Evolutionary conservation across 2,329 filamentous ascomycete genomes (phyloP).

Genomic region (Pseudogymnoascus sp.): DNA sequence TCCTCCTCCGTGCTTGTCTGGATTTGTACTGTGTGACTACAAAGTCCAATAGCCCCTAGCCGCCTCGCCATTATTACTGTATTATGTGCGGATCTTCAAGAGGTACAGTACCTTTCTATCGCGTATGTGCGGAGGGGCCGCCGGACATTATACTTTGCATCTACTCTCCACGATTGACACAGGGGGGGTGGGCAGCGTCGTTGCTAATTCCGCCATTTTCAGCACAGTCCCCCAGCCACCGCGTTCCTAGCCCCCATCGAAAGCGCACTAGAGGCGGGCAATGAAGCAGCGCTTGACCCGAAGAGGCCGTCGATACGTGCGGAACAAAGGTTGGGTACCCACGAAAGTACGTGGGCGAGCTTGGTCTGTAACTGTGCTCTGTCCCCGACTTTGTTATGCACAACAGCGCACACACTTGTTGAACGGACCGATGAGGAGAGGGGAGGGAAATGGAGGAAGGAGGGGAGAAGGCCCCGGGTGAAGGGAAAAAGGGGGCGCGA

Average conservation of each 20-base stretch:
- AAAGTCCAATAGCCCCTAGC: not conserved
- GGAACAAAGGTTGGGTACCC: not conserved
- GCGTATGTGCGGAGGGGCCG: not conserved
- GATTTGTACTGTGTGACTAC: not conserved
- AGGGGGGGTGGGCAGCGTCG: not conserved
- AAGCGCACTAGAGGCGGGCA: not conserved
- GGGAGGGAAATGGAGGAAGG: too few species aligned
- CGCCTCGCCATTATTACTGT: not conserved
- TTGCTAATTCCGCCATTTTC: not conserved
- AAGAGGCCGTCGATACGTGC: not conserved
- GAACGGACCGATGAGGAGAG: not conserved
- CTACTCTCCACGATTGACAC: not conserved
- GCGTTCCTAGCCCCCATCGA: not conserved
- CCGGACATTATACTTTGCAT: not conserved
- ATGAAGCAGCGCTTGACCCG: not conserved
- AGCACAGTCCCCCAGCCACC: not conserved
- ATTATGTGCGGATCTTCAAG: not conserved
- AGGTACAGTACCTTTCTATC: not conserved
- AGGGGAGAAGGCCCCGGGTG: too few species aligned
- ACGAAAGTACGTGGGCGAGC: not conserved
- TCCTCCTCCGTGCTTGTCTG: not conserved
- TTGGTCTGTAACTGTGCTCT: not conserved
- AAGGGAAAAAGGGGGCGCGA: not conserved
- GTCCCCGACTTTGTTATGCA: not conserved
- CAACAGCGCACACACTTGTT: not conserved